Conservation (phyloP, 2,329 filamentous ascomycete species). For the Aspergillus proliferans region DNA sequence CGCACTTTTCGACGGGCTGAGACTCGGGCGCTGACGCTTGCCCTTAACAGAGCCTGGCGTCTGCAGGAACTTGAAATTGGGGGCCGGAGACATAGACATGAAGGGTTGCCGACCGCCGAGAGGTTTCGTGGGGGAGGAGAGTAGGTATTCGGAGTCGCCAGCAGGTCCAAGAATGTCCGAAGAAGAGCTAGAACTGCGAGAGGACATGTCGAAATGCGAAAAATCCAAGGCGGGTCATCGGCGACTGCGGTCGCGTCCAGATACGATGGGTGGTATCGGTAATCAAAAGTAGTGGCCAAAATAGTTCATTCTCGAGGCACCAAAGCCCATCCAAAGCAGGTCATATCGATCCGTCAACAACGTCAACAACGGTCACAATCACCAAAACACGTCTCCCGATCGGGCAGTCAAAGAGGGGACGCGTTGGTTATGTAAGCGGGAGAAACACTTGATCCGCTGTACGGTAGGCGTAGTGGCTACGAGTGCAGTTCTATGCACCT, state of each 20-base stretch:
- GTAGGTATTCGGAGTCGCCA: slow-evolving; percentile 37
- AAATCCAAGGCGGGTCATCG: slow-evolving; percentile 9
- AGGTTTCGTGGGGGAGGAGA: slow-evolving; percentile 37
- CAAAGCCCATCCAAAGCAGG: no score
- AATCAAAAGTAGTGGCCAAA: no score
- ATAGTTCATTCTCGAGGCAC: no score
- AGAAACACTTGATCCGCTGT: slow-evolving; percentile 5
- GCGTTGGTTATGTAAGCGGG: slow-evolving; percentile 11
- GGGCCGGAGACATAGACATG: slow-evolving; percentile 26
- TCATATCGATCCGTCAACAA: not conserved
- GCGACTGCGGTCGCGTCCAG: slow-evolving; percentile 7
- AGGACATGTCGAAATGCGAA: slow-evolving; percentile 22
- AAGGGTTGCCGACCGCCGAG: slow-evolving; percentile 33
- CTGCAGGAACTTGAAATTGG: slow-evolving; percentile 23
- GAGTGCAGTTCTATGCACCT: slow-evolving; percentile 2
- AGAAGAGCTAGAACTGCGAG: slow-evolving; percentile 35
- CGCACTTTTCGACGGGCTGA: slow-evolving; percentile 31
- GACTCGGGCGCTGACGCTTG: slow-evolving; percentile 28
- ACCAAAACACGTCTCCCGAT: slow-evolving; percentile 34
- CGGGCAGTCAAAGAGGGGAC: slow-evolving; percentile 17
- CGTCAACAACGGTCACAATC: not conserved
- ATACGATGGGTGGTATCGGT: no score
- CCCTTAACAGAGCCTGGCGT: slow-evolving; percentile 23
- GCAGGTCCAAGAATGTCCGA: slow-evolving; percentile 39
- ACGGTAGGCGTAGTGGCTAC: not conserved